Evolutionary conservation across 139 green algal species (phyloP), one percentile per base, ranked within the genome.

Genomic region (Coelastrella sp.): DNA sequence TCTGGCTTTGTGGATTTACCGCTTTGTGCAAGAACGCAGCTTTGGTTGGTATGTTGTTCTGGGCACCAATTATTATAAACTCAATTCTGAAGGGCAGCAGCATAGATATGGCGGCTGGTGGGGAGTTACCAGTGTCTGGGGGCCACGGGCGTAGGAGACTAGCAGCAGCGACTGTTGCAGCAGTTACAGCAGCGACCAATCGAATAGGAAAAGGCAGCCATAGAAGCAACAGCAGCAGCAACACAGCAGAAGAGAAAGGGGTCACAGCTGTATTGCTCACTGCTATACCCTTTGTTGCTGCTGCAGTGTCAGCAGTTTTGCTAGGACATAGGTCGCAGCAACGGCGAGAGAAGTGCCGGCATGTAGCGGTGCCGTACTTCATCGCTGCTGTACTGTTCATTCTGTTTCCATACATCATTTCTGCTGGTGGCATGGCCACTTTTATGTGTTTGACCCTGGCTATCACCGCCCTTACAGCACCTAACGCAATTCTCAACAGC

Each of bases 181-280:
- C 73, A 23, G 85, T 76, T 16, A 20, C 68, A 20, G 57, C 23
- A 57, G 3, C 66, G 32, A 47, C 32, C 32, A 47, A 1, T 47
- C 32, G 32, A 47, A 47, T 47, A 47, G 56, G 47, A 20, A 23
- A 75, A 58, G 10, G 10, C 20, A 5, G n/a, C 20, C 5, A 32
- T 16, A 22, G 74, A 22, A n/a, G 57, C 59, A 3, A 32, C 59
- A 22, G 80, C 10, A 58, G 80, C 80, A 86, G 20, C 60, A 74
- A 59, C 80, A 74, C 68, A 11, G 65, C 83, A 78, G 65, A 7
- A 20, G 73, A 66, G 20, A 61, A 83, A 7, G 86, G 77, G 17
- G 86, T 86, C 5, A 65, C n/a, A n/a, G 90, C 92, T 17, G 92
- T 93, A 79, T 77, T 94, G 84, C 79, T 94, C 11, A 92, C 92